Evolutionary conservation across 371 early-diverging fungal genomes (phyloP).

Genomic region (Circinella minor): DNA sequence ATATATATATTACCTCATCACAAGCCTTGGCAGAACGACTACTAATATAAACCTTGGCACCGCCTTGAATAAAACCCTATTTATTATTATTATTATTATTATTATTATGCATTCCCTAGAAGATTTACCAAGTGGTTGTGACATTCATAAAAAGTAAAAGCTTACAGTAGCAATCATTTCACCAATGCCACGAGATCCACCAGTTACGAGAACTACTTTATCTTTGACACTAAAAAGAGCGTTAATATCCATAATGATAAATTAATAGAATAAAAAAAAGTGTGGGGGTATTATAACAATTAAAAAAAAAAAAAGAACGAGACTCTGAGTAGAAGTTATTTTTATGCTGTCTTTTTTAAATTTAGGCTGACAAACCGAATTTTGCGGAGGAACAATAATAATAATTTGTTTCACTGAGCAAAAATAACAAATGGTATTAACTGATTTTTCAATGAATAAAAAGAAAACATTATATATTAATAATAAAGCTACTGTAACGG

Average conservation of each 20-base stretch:
- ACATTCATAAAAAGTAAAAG: slow-evolving; percentile 41
- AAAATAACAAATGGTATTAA: too few relatives aligned
- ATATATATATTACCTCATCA: slow-evolving; percentile 39
- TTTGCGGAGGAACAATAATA: too few relatives aligned
- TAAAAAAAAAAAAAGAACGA: neutral
- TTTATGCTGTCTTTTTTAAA: too few relatives aligned
- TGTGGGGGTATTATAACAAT: neutral
- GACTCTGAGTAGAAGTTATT: neutral
- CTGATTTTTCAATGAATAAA: too few relatives aligned
- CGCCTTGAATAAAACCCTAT: slow-evolving; percentile 77
- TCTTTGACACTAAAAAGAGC: slow-evolving; percentile 81
- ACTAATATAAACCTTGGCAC: slow-evolving; percentile 80
- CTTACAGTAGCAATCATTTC: slow-evolving; percentile 71
- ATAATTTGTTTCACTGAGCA: too few relatives aligned
- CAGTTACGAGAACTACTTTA: slow-evolving; percentile 93
- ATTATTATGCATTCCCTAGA: slow-evolving; percentile 55
- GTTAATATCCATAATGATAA: slow-evolving; percentile 52
- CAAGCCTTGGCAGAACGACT: slow-evolving; percentile 69
- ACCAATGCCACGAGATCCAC: slow-evolving; percentile 85
- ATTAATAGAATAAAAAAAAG: neutral
- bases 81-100: slow-evolving; percentile 8
- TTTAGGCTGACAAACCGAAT: too few relatives aligned
- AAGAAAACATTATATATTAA: too few relatives aligned
- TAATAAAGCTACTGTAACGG: too few relatives aligned
- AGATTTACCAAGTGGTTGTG: slow-evolving; percentile 28